Conservation (phyloP, 257 asterid species). For the Avicennia marina region DNA sequence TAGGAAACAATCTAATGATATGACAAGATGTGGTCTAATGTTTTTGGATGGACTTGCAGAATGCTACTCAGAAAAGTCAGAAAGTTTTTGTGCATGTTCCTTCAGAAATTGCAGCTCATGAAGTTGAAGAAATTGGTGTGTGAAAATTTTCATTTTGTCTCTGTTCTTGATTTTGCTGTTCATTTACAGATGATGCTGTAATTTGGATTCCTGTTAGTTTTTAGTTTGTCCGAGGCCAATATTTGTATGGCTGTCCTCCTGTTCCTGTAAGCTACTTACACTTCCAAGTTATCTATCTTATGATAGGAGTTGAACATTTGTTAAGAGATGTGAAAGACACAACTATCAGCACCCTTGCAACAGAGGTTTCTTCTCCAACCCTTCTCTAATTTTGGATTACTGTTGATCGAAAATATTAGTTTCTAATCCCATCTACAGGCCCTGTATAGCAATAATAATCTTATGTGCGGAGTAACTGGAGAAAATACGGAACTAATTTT, state of each 20-base stretch:
- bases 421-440: background rate
- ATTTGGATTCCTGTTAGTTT: background rate
- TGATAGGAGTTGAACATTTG: slow-evolving; percentile 92
- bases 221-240: background rate
- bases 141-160: background rate
- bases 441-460: background rate
- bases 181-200: background rate
- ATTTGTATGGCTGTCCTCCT: background rate
- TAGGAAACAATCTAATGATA: slow-evolving; percentile 4
- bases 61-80: slow-evolving; percentile 97
- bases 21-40: slow-evolving; percentile 17
- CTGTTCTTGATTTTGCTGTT: slow-evolving; percentile 5
- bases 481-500: background rate
- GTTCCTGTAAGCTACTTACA: slow-evolving; percentile 5
- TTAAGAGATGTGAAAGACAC: slow-evolving; percentile 94
- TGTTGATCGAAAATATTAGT: background rate
- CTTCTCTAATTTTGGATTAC: background rate
- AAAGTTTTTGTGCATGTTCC: slow-evolving; percentile 92
- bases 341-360: slow-evolving; percentile 90
- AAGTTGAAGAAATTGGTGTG: slow-evolving; percentile 97
- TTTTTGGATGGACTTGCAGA: slow-evolving; percentile 43
- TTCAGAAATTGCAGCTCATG: slow-evolving; percentile 98
- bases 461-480: slow-evolving; percentile 5
- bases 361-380: slow-evolving; percentile 53
- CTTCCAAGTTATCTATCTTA: slow-evolving; percentile 4